phyloP scores from a whole-genome alignment of 169 alveolate species.

The Eimeria necatrix region DNA sequence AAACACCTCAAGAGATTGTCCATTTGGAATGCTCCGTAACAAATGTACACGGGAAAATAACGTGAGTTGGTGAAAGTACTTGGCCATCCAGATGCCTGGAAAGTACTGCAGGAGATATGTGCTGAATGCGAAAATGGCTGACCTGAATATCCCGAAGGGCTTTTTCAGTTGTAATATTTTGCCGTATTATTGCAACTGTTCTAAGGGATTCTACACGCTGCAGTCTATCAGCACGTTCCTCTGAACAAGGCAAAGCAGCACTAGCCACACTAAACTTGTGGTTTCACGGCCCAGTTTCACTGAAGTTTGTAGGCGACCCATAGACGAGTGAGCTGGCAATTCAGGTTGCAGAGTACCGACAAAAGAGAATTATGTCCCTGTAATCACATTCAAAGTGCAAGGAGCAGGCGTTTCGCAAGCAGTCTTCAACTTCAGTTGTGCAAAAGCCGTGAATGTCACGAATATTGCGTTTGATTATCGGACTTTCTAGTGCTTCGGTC shows the following conservation, averaged over 20 bases:
- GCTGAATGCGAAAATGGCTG: background rate
- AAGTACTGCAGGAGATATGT: too few species aligned
- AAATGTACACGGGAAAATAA: too few species aligned
- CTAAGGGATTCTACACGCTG: slow-evolving; percentile 65
- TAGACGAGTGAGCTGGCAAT: background rate
- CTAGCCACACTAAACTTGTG: background rate
- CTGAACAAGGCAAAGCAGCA: slow-evolving; percentile 22
- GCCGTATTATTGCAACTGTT: slow-evolving; percentile 70
- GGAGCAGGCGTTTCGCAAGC: too few species aligned
- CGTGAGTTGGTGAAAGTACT: too few species aligned
- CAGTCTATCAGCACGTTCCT: slow-evolving; percentile 62
- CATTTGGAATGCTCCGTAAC: too few species aligned
- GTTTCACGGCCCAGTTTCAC: background rate
- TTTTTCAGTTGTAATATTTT: slow-evolving; percentile 48
- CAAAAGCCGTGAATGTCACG: background rate
- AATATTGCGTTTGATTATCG: background rate
- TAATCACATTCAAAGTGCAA: too few species aligned
- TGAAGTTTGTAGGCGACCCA: background rate
- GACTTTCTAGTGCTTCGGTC: slow-evolving; percentile 52
- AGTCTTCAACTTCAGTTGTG: too few species aligned
- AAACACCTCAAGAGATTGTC: background rate
- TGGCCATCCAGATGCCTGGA: too few species aligned
- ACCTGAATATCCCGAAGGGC: slow-evolving; percentile 53
- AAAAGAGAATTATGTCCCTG: background rate
- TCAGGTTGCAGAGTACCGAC: background rate